Conservation (phyloP, 73 alveolate species). For the Blepharisma japonicum region DNA sequence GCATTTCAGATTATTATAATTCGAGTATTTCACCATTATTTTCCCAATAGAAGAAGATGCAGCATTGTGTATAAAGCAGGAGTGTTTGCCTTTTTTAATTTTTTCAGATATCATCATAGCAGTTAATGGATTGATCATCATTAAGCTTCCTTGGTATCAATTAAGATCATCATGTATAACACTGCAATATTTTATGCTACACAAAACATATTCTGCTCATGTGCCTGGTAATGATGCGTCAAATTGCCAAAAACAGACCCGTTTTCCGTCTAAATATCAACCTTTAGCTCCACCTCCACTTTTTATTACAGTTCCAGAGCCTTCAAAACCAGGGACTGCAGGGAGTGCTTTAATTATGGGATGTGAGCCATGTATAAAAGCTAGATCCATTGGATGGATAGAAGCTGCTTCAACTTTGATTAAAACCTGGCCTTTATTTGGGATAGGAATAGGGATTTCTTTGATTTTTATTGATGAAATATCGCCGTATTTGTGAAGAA, state of each 20-base stretch:
- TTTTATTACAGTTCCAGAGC: constrained; percentile 45
- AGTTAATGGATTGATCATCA: constrained; percentile 3
- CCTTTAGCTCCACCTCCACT: constrained; percentile 21
- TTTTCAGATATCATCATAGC: not conserved
- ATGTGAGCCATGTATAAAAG: constrained; percentile 53
- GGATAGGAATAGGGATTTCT: constrained; percentile 68
- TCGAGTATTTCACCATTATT: constrained; percentile 48
- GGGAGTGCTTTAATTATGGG: constrained; percentile 44
- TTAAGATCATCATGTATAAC: constrained; percentile 4
- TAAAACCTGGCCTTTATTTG: constrained; percentile 71
- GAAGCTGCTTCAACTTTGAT: constrained; percentile 80
- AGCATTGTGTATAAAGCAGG: constrained; percentile 45
- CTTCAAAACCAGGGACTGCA: constrained; percentile 69
- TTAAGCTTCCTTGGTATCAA: not conserved
- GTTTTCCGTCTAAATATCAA: not conserved
- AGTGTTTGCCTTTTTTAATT: not conserved
- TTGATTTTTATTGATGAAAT: not conserved
- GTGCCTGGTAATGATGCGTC: not conserved
- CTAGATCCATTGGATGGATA: constrained; percentile 80
- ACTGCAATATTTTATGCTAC: not conserved
- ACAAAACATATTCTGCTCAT: constrained; percentile 3
- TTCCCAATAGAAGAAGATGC: constrained; percentile 75
- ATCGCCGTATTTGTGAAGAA: not conserved
- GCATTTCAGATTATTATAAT: constrained; percentile 48
- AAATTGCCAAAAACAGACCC: constrained; percentile 5